phyloP scores from a whole-genome alignment of 495 filamentous ascomycete species.

The Penicillium bialowiezense region DNA sequence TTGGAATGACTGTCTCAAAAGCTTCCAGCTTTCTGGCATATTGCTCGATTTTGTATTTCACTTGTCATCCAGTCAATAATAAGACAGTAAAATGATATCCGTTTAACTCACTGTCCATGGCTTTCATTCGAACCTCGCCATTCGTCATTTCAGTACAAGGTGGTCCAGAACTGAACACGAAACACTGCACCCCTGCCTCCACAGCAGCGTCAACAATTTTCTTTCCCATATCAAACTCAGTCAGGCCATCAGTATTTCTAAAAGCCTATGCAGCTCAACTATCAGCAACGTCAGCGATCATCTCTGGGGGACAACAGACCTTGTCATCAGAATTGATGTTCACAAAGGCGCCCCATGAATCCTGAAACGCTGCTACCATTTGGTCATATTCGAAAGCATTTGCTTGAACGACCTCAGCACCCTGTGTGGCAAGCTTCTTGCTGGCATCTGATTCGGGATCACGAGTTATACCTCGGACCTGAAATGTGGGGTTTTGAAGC shows the following conservation, averaged over 20 bases:
- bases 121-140: constrained; percentile 19
- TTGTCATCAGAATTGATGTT: constrained; percentile 34
- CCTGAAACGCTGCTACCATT: constrained; percentile 21
- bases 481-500: constrained; percentile 29
- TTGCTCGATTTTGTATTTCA: constrained; percentile 23
- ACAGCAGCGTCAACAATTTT: constrained; percentile 24
- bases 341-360: constrained; percentile 28
- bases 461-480: constrained; percentile 39
- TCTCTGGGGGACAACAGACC: constrained; percentile 1
- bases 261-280: background rate
- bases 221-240: constrained; percentile 29
- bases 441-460: constrained; percentile 36
- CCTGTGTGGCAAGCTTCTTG: constrained; percentile 32
- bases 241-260: constrained; percentile 11
- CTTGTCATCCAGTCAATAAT: constrained; percentile 6
- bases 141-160: constrained; percentile 15
- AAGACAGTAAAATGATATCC: no score
- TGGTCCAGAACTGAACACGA: constrained; percentile 24
- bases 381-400: constrained; percentile 33
- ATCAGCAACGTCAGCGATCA: background rate
- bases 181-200: constrained; percentile 21
- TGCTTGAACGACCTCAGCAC: constrained; percentile 46
- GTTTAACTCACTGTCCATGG: constrained; percentile 28
- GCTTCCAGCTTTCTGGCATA: constrained; percentile 13
- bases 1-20: constrained; percentile 21